phyloP scores from a whole-genome alignment of 257 asterid species.

The Solanum peruvianum region DNA sequence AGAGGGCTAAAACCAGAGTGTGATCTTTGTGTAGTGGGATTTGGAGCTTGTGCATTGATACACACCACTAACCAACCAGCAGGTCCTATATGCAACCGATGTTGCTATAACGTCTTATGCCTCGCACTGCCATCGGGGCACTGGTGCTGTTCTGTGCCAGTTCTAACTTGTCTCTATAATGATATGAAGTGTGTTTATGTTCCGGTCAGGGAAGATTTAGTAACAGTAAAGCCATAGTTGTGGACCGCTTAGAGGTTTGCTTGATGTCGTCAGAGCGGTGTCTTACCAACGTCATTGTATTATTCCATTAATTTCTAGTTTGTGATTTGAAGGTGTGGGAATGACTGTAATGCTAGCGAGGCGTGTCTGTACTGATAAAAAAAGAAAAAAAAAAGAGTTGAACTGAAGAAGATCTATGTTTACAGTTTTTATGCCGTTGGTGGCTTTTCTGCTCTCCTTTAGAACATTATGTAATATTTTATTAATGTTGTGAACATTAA shows the following conservation, averaged over 20 bases:
- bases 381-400: background rate
- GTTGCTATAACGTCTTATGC: conserved; percentile 27
- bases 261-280: conserved; percentile 17
- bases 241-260: conserved; percentile 20
- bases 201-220: conserved; percentile 23
- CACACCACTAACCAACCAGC: conserved; percentile 19
- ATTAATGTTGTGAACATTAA: background rate
- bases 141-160: conserved; percentile 28
- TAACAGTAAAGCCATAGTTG: conserved; percentile 16
- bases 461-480: background rate
- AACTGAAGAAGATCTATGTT: background rate
- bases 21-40: conserved; percentile 15
- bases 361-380: background rate
- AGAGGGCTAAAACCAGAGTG: conserved; percentile 94
- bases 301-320: conserved; percentile 38
- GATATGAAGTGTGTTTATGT: conserved; percentile 37
- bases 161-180: conserved; percentile 34
- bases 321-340: conserved; percentile 14
- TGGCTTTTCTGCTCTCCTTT: background rate
- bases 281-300: conserved; percentile 15
- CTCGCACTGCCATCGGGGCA: conserved; percentile 32
- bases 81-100: conserved; percentile 10
- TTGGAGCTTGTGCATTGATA: conserved; percentile 11
- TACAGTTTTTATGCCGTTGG: background rate
- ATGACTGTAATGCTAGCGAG: background rate